A percentile compares a stretch with the other conserved stretches of the same genome.
Conservation (phyloP, 78 protist species). For the Creolimax fragrantissima region DNA sequence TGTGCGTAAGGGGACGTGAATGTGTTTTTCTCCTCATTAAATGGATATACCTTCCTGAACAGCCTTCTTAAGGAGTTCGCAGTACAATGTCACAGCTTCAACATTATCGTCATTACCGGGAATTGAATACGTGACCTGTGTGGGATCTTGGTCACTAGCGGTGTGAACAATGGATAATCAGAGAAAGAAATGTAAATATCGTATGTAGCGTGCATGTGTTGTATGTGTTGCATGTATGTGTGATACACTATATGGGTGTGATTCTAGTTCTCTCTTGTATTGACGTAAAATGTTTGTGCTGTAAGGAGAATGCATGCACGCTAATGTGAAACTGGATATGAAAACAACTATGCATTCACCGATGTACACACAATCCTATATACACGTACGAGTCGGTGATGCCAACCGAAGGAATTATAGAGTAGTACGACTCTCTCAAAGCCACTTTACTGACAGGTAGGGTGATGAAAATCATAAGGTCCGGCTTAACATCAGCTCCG, state of each 20-base stretch:
- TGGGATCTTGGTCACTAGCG: background rate
- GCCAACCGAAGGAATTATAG: background rate
- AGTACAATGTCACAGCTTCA: background rate
- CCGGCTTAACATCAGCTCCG: background rate
- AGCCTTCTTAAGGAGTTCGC: background rate
- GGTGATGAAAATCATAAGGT: background rate
- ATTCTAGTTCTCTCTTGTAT: too few relatives aligned
- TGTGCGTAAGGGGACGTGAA: background rate
- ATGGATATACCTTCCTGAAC: background rate
- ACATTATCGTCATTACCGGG: slow-evolving; percentile 1
- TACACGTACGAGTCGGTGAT: background rate
- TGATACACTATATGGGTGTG: too few relatives aligned
- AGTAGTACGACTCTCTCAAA: background rate
- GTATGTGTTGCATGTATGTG: too few relatives aligned
- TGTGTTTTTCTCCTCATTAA: background rate
- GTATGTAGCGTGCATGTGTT: too few relatives aligned
- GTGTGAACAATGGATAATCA: too few relatives aligned
- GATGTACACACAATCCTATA: too few relatives aligned
- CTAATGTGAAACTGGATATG: too few relatives aligned
- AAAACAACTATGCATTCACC: too few relatives aligned
- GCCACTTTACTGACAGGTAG: background rate
- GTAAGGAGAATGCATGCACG: too few relatives aligned
- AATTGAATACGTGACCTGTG: background rate
- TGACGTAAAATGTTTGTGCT: too few relatives aligned
- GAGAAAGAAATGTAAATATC: too few relatives aligned